A percentile compares a stretch with the other conserved stretches of the same genome.
phyloP scores from a whole-genome alignment of 208 protist genomes.

The Leptomonas pyrrhocoris region DNA sequence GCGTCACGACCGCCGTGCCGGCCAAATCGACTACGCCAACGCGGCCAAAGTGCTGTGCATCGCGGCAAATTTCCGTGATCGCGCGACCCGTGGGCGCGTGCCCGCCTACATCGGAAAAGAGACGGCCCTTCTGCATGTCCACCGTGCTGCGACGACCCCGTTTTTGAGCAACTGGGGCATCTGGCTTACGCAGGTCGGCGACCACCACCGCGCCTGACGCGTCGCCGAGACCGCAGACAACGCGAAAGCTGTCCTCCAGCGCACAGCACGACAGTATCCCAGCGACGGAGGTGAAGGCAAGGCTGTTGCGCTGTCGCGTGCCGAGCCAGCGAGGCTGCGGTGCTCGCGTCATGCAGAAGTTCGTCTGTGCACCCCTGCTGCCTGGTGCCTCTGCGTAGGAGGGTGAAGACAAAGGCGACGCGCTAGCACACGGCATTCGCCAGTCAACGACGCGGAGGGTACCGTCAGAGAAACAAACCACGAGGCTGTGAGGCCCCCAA shows the following conservation, averaged over 20 bases:
- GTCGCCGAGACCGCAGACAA: conserved; percentile 69
- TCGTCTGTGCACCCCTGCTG: not conserved
- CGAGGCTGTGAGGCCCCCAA: conserved; percentile 49
- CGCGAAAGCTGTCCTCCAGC: conserved; percentile 55
- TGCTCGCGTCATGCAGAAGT: conserved; percentile 14
- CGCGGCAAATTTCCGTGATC: conserved; percentile 48
- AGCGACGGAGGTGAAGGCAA: conserved; percentile 20
- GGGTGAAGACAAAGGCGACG: not conserved
- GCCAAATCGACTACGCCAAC: conserved; percentile 64
- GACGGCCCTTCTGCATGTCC: conserved; percentile 7
- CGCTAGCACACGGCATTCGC: conserved; percentile 34
- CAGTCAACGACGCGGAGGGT: conserved; percentile 65
- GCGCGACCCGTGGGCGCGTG: conserved; percentile 42
- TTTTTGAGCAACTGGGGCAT: conserved; percentile 7
- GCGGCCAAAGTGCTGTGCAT: conserved; percentile 27
- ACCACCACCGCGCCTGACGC: conserved; percentile 56
- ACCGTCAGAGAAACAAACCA: conserved; percentile 74
- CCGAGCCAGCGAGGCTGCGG: conserved; percentile 48
- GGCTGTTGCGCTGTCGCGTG: conserved; percentile 10
- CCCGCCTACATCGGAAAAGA: conserved; percentile 10
- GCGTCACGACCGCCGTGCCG: conserved; percentile 36
- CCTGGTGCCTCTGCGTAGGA: not conserved
- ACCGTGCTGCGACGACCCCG: not conserved
- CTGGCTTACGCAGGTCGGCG: conserved; percentile 53
- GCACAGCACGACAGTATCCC: conserved; percentile 74